phyloP scores from a whole-genome alignment of 192 early-diverging fungal species.

The Piromyces finnis region DNA sequence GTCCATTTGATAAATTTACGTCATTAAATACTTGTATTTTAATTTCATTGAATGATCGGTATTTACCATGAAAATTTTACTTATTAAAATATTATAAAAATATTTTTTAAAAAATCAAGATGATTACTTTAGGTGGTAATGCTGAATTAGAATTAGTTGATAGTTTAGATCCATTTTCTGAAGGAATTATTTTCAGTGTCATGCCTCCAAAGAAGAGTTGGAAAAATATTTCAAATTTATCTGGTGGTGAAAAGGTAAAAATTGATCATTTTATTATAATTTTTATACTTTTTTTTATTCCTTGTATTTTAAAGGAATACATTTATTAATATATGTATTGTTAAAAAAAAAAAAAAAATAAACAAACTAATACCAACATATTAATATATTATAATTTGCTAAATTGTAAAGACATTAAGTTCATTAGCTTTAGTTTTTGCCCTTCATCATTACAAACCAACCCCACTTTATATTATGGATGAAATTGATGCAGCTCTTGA shows the following conservation, averaged over 20 bases:
- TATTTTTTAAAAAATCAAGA: no score
- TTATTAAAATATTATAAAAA: no score
- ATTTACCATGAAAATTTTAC: no score
- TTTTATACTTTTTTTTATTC: no score
- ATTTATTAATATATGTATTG: no score
- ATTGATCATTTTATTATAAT: slow-evolving; percentile 2
- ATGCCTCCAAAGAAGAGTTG: slow-evolving; percentile 99
- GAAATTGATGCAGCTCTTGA: slow-evolving; percentile 96
- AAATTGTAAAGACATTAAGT: slow-evolving; percentile 64
- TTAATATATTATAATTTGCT: no score
- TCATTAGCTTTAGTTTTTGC: slow-evolving; percentile 99
- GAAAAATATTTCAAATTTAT: slow-evolving; percentile 97
- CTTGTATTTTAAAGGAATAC: no score
- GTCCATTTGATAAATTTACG: no score
- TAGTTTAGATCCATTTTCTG: slow-evolving; percentile 90
- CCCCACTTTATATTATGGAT: slow-evolving; percentile 99
- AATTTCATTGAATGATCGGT: no score
- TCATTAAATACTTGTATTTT: no score
- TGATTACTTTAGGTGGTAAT: slow-evolving; percentile 96
- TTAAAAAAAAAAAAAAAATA: no score
- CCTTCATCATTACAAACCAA: slow-evolving; percentile 97
- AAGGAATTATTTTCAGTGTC: slow-evolving; percentile 94
- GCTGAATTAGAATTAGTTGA: slow-evolving; percentile 96
- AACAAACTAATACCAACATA: no score
- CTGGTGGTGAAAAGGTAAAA: slow-evolving; percentile 94